Evolutionary conservation across 306 rosid genomes (phyloP).

Genomic region (Casuarina glauca): DNA sequence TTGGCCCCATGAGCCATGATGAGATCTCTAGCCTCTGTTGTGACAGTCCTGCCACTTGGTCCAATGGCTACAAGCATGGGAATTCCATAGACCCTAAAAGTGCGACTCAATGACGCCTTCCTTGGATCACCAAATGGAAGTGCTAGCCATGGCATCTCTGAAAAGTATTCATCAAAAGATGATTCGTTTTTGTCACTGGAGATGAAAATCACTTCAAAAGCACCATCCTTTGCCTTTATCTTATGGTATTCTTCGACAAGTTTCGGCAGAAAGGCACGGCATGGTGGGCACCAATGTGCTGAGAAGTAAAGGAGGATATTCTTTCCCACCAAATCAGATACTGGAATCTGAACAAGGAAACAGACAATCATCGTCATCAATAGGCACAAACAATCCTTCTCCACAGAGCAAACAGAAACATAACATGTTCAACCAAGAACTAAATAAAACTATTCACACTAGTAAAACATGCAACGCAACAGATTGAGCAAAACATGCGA

Average conservation of each 20-base stretch:
- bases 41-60: conserved; percentile 61
- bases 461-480: not conserved
- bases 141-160: conserved; percentile 83
- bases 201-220: conserved; percentile 68
- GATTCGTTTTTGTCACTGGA: conserved; percentile 68
- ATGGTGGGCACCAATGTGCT: conserved; percentile 83
- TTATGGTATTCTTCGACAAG: conserved; percentile 55
- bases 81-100: conserved; percentile 59
- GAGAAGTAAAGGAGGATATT: conserved; percentile 78
- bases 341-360: conserved; percentile 47
- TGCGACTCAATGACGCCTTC: conserved; percentile 51
- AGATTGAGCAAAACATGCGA: not conserved
- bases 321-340: conserved; percentile 67
- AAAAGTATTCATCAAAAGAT: conserved; percentile 61
- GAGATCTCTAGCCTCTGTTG: conserved; percentile 51
- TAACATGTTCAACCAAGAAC: not conserved
- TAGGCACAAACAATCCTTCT: not conserved
- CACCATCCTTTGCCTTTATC: conserved; percentile 57
- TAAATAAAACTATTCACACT: not conserved
- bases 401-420: not conserved
- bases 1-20: conserved; percentile 50
- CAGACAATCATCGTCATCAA: not conserved
- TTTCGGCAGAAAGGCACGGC: conserved; percentile 74
- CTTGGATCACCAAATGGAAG: conserved; percentile 76
- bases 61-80: conserved; percentile 68